Evolutionary conservation across 208 protist species (phyloP).

Genomic region (Borovskyia barvae): DNA sequence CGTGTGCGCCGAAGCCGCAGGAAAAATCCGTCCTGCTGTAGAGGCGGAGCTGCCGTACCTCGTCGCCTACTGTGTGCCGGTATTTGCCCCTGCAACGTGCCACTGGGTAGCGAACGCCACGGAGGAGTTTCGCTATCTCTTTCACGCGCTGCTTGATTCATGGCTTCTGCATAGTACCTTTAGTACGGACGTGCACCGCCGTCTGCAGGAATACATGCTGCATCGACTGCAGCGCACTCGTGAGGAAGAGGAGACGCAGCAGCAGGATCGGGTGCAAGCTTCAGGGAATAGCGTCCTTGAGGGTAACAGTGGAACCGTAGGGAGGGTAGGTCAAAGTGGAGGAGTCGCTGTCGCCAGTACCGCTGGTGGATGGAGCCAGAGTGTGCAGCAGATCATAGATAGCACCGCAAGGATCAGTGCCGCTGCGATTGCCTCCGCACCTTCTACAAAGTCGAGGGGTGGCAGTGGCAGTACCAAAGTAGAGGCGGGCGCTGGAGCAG

Average conservation of each 20-base stretch:
- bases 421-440: slow-evolving; percentile 3
- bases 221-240: slow-evolving; percentile 52
- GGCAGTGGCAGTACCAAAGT: not conserved
- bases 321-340: too few relatives aligned
- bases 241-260: slow-evolving; percentile 23
- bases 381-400: slow-evolving; percentile 27
- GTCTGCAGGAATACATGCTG: slow-evolving; percentile 62
- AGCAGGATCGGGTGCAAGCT: not conserved
- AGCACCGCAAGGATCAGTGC: slow-evolving; percentile 23
- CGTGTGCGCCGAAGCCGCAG: slow-evolving; percentile 11
- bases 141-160: slow-evolving; percentile 63
- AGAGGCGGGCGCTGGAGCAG: not conserved
- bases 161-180: slow-evolving; percentile 41
- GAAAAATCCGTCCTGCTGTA: slow-evolving; percentile 15
- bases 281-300: not conserved
- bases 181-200: slow-evolving; percentile 39
- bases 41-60: slow-evolving; percentile 58
- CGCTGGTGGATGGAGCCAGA: slow-evolving; percentile 12
- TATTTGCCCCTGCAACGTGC: slow-evolving; percentile 26
- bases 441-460: not conserved
- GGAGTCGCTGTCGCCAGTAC: not conserved
- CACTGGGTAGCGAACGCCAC: slow-evolving; percentile 39
- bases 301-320: not conserved
- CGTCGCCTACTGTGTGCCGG: slow-evolving; percentile 51
- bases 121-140: slow-evolving; percentile 50